Percentiles rank a stretch among this genome's conserved stretches.
These are phyloP conservation scores for Trifolium repens DNA, from an alignment of 306 rosid genomes.

Conservation along the genomic window DNA sequence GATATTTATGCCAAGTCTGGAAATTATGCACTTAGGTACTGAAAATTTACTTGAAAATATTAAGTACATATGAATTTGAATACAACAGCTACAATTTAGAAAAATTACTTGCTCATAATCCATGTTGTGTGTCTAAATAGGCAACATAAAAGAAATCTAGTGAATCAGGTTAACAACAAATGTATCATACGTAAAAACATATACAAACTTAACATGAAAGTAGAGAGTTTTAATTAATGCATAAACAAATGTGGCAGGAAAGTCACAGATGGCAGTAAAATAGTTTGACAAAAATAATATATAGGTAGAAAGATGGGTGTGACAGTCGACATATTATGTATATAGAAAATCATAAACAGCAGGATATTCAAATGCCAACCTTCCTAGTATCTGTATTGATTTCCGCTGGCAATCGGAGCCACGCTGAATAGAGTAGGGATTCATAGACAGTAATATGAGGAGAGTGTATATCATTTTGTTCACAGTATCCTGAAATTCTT, in stretches of 20 bases:
- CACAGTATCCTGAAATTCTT: conserved; percentile 65
- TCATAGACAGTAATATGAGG: conserved; percentile 58
- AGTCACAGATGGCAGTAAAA: not conserved
- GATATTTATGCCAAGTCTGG: not conserved
- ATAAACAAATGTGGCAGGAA: not conserved
- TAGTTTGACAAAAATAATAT: not conserved
- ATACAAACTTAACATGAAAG: not conserved
- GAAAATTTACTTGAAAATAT: not conserved
- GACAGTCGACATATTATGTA: not conserved
- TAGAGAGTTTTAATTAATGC: not conserved
- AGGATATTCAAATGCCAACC: conserved; percentile 10
- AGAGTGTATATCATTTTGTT: conserved; percentile 68
- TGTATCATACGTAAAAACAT: not conserved
- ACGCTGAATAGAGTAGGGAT: conserved; percentile 61
- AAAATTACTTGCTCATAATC: not conserved
- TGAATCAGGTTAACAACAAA: not conserved
- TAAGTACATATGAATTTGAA: not conserved
- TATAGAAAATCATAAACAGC: not conserved
- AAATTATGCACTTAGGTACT: not conserved
- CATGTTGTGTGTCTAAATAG: not conserved
- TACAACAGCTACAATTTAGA: not conserved
- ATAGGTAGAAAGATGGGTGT: not conserved
- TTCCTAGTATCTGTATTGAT: conserved; percentile 3
- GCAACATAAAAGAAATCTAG: not conserved
- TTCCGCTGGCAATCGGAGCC: conserved; percentile 50